phyloP scores from a whole-genome alignment of 2,329 filamentous ascomycete species.

The Aurifilum marmelostoma region DNA sequence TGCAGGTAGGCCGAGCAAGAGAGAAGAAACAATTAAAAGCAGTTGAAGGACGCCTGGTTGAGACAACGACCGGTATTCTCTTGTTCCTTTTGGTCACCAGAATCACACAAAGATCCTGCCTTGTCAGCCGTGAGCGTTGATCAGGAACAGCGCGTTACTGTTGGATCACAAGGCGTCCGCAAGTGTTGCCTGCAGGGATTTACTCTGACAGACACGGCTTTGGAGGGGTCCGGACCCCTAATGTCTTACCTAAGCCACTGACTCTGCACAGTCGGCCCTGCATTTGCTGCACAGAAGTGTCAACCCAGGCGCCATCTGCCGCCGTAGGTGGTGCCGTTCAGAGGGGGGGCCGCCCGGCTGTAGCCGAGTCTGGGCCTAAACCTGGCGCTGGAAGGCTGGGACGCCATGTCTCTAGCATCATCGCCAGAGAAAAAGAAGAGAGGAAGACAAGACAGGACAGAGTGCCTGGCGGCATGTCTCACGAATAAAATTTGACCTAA shows the following conservation, averaged over 20 bases:
- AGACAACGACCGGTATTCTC: not conserved
- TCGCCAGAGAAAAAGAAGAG: not conserved
- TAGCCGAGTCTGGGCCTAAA: not conserved
- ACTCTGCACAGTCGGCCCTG: not conserved
- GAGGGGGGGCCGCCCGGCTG: not conserved
- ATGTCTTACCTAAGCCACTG: slow-evolving; percentile 9
- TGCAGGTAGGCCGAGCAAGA: no score
- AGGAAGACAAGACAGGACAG: no score
- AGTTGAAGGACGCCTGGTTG: not conserved
- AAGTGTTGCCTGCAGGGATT: slow-evolving; percentile 15
- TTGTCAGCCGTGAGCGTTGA: not conserved
- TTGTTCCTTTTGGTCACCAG: not conserved
- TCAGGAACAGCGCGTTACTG: not conserved
- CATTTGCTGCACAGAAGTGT: not conserved
- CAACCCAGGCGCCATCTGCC: not conserved
- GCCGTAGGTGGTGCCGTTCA: not conserved
- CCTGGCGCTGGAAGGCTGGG: not conserved
- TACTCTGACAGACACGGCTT: not conserved
- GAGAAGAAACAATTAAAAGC: not conserved
- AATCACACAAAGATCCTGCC: not conserved
- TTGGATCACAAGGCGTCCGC: not conserved
- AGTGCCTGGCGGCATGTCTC: not conserved
- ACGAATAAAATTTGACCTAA: not conserved
- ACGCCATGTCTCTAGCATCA: not conserved
- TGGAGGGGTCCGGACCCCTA: not conserved